Evolutionary conservation across 2,329 filamentous ascomycete genomes (phyloP).

Genomic region (Lachnellula arida): DNA sequence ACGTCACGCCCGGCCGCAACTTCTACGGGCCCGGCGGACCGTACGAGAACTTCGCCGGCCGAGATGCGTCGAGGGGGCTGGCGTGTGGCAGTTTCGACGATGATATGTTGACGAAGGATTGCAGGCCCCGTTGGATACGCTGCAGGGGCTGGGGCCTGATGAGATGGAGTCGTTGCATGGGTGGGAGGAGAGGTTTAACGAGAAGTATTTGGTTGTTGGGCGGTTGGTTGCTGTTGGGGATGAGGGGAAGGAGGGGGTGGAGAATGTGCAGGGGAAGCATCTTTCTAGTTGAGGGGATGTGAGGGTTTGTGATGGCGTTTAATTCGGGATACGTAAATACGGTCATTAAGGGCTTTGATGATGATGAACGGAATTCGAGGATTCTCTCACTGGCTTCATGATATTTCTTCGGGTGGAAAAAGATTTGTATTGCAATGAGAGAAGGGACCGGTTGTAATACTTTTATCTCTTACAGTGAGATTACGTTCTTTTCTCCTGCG

Average conservation of each 20-base stretch:
- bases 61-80: conserved; percentile 83
- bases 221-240: conserved; percentile 67
- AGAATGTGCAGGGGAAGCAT: not conserved
- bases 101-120: conserved; percentile 93
- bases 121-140: conserved; percentile 72
- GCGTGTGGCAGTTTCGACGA: conserved; percentile 91
- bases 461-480: no score
- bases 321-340: no score
- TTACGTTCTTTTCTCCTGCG: no score
- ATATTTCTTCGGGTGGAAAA: not conserved
- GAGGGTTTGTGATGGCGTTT: not conserved
- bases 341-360: no score
- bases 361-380: not conserved
- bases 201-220: conserved; percentile 95
- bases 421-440: no score
- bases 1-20: conserved; percentile 79
- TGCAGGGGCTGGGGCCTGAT: conserved; percentile 66
- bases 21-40: conserved; percentile 96
- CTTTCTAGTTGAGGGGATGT: not conserved
- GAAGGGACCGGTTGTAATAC: no score
- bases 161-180: conserved; percentile 79
- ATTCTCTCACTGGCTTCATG: not conserved
- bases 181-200: conserved; percentile 89
- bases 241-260: conserved; percentile 39
- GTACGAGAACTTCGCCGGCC: conserved; percentile 92